Evolutionary conservation across 768 basidiomycete genomes (phyloP).

Genomic region (Mycena indigotica): DNA sequence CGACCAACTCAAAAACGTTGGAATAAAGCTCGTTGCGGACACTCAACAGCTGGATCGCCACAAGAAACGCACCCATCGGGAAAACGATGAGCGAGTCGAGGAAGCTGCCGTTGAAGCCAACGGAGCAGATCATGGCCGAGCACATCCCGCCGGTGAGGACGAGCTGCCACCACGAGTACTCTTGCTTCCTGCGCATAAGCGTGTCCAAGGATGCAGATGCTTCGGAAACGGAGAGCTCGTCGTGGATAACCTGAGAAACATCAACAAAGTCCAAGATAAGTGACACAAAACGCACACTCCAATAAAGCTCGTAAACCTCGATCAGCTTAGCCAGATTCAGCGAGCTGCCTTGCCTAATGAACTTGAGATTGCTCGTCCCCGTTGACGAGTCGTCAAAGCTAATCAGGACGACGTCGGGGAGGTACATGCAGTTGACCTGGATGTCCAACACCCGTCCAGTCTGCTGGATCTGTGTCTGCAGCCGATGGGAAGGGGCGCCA

Average conservation of each 20-base stretch:
- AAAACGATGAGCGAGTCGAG: conserved; percentile 73
- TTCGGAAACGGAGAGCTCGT: conserved; percentile 71
- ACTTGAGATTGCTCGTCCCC: conserved; percentile 79
- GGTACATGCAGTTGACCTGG: conserved; percentile 67
- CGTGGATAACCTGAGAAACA: conserved; percentile 70
- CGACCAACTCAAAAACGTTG: conserved; percentile 72
- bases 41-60: conserved; percentile 70
- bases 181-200: conserved; percentile 67
- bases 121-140: conserved; percentile 71
- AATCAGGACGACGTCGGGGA: conserved; percentile 76
- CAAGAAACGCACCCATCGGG: conserved; percentile 76
- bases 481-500: conserved; percentile 79
- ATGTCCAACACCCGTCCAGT: conserved; percentile 81
- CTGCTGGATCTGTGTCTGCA: conserved; percentile 79
- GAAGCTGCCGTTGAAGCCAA: conserved; percentile 75
- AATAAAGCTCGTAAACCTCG: conserved; percentile 71
- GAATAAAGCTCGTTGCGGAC: conserved; percentile 77
- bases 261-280: not conserved
- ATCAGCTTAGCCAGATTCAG: conserved; percentile 79
- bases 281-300: conserved; percentile 50
- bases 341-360: conserved; percentile 70
- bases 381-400: conserved; percentile 81
- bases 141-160: conserved; percentile 77
- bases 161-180: conserved; percentile 63
- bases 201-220: conserved; percentile 70